Percentiles rank a stretch among this genome's conserved stretches.
These are phyloP conservation scores for Schizochytrium sp. DNA, from an alignment of 108 stramenopile species.

Conservation along the genomic window DNA sequence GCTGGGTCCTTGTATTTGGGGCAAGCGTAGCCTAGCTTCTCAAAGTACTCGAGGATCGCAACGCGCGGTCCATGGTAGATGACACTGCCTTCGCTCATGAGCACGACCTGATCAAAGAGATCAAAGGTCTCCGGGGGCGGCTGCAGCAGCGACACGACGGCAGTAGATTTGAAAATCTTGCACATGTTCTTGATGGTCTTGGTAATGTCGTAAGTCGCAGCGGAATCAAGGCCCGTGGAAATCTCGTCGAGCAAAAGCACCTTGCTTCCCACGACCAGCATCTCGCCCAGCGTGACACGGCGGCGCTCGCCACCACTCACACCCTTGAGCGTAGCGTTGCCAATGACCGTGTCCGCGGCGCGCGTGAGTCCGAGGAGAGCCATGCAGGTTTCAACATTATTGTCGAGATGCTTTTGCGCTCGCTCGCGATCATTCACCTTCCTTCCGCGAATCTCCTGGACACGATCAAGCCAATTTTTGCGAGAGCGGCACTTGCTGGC, in stretches of 20 bases:
- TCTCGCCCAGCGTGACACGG: constrained; percentile 74
- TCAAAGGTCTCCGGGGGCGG: constrained; percentile 83
- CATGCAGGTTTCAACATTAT: constrained; percentile 44
- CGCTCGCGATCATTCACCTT: neutral
- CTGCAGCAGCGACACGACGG: constrained; percentile 66
- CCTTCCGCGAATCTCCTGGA: neutral
- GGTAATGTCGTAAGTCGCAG: constrained; percentile 69
- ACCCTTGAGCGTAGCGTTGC: constrained; percentile 60
- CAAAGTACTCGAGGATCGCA: constrained; percentile 50
- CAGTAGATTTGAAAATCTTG: constrained; percentile 29
- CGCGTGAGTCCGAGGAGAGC: constrained; percentile 38
- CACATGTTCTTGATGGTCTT: constrained; percentile 36
- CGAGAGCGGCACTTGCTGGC: neutral
- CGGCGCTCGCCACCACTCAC: constrained; percentile 71
- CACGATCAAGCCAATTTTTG: neutral
- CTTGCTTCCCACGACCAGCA: constrained; percentile 39
- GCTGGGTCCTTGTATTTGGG: constrained; percentile 67
- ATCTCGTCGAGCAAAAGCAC: constrained; percentile 58
- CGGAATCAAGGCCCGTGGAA: constrained; percentile 67
- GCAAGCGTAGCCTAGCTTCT: constrained; percentile 53
- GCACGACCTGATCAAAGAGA: constrained; percentile 74
- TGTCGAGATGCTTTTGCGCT: neutral
- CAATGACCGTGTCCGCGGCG: constrained; percentile 41
- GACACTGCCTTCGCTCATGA: constrained; percentile 66
- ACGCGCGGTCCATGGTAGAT: constrained; percentile 73